Base-by-base conservation (phyloP, 768 basidiomycete species). In the Baorangia bicolor region DNA sequence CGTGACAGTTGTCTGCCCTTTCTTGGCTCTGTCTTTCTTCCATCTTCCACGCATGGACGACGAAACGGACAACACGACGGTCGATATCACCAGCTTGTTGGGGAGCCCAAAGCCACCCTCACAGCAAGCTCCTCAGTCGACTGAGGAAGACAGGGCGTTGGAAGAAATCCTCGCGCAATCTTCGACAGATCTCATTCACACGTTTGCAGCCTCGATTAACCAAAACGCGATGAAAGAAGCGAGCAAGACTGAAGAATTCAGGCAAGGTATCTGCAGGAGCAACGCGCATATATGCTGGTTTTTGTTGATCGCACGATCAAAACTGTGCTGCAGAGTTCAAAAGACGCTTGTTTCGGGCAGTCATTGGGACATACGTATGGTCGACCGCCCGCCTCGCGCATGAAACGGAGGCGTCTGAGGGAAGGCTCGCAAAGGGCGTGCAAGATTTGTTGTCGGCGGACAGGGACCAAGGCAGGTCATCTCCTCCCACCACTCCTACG, bases 401-500 rank as follows among this genome's bases (percentile, higher is more conserved):
- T 7, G 71, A 71, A 31, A 48, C 54, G 28, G 38, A 56, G 35
- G 12, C 31, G 0, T 58, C 58, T 2, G 61, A 67, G n/a, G 51
- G 37, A 0, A 34, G 25, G n/a, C 53, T 72, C 4, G 44, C 37
- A 16, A 31, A 33, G 12, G 66, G 46, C 0, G 53, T 71, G 40
- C 53, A 64, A n/a, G 60, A 2, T 0, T 13, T 74, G 50, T 16
- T 69, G 31, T 33, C 49, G 35, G 58, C 55, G 4, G 62, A 64
- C 38, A 55, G 56, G 48, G 71, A 72, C 45, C 69, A 73, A 72
- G 71, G 71, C 73, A 74, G 62, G 73, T 72, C 56, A 38, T 70
- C 71, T 64, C 57, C 34, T 35, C 49, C 50, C 20, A 28, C 50
- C 20, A 28, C 51, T 44, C 35, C 13, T 34, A 58, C 61, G 30